Base-by-base conservation (phyloP, 164 flowering plant species). In the Annona cherimola region DNA sequence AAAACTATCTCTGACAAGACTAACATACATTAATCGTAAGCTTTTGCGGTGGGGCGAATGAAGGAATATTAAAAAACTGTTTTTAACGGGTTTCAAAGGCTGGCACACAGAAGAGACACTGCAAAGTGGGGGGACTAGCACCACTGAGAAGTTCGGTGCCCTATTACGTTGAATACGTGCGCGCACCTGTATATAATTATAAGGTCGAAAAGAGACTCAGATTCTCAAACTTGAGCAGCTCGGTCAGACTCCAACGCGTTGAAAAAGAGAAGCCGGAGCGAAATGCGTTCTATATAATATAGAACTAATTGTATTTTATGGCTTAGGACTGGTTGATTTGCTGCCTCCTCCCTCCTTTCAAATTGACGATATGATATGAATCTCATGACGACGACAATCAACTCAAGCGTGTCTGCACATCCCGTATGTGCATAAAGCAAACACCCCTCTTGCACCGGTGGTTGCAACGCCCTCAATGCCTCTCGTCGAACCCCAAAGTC, bases 401-500 rank as follows among this genome's bases (percentile, higher is more conserved):
- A 42, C 35, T 66, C 46, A 78, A 39, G 73, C 85, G 67, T 83
- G 80, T 35, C 54, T 77, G 76, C 83, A 80, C 71, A 83, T 64
- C 54, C 85, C 85, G 73, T 73, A 74, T 19, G 39, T 63, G 67
- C 83, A n/a, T n/a, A n/a, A n/a, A 83, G 2, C 3, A 45, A 1
- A 44, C 68, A 6, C 83, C 82, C 45, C 73, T 80, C 42, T 69
- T 71, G 79, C 83, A 83, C 71, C 18, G 71, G 4, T 73, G 69
- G 45, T 71, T 73, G 76, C 85, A 83, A 0, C 77, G 74, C 0
- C 82, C 82, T 43, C 85, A 80, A 54, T 83, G 45, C 57, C 55
- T 77, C 60, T 66, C 63, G 45, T 79, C 73, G 18, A 59, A 73
- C 35, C 39, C 5, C 0, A 81, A 26, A 26, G 78, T 67, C 18